A percentile compares a stretch with the other conserved stretches of the same genome.
phyloP scores from a whole-genome alignment of 2,329 filamentous ascomycete genomes.

The Hortaea sp. region DNA sequence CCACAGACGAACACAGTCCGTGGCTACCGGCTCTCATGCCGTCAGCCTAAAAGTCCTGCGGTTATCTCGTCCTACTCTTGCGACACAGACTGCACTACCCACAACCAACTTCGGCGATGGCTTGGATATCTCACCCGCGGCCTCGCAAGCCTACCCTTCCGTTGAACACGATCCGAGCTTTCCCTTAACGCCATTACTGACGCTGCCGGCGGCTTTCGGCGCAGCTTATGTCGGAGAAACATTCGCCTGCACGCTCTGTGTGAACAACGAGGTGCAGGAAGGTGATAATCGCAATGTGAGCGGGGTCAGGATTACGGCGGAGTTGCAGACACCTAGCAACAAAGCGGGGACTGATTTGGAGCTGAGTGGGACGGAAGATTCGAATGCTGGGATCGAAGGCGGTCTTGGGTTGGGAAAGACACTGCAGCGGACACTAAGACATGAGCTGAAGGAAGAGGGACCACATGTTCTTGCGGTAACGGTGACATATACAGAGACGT shows the following conservation, averaged over 20 bases:
- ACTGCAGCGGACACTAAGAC: slow-evolving; percentile 70
- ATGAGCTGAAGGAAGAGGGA: slow-evolving; percentile 87
- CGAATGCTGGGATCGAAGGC: slow-evolving; percentile 14
- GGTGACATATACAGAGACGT: slow-evolving; percentile 83
- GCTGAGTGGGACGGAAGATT: slow-evolving; percentile 48
- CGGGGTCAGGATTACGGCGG: slow-evolving; percentile 73
- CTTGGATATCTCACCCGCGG: slow-evolving; percentile 44
- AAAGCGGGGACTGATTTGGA: slow-evolving; percentile 53
- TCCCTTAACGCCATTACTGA: slow-evolving; percentile 55
- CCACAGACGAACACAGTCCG: slow-evolving; percentile 27
- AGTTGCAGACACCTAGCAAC: slow-evolving; percentile 87
- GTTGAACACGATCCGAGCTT: slow-evolving; percentile 38
- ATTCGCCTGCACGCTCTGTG: slow-evolving; percentile 88
- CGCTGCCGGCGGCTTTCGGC: slow-evolving; percentile 82
- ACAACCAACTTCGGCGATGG: slow-evolving; percentile 37
- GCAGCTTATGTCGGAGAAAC: slow-evolving; percentile 92
- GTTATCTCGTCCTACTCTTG: slow-evolving; percentile 70
- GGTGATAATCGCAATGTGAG: slow-evolving; percentile 46
- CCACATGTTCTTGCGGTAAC: slow-evolving; percentile 89
- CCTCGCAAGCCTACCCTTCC: slow-evolving; percentile 64
- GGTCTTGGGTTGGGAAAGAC: slow-evolving; percentile 52
- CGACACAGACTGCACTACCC: slow-evolving; percentile 57
- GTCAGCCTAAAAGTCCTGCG: slow-evolving; percentile 76
- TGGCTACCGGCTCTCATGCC: slow-evolving; percentile 53
- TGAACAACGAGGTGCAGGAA: slow-evolving; percentile 68